Conservation (phyloP, 2,329 filamentous ascomycete genomes). For the Exserohilum turcica region DNA sequence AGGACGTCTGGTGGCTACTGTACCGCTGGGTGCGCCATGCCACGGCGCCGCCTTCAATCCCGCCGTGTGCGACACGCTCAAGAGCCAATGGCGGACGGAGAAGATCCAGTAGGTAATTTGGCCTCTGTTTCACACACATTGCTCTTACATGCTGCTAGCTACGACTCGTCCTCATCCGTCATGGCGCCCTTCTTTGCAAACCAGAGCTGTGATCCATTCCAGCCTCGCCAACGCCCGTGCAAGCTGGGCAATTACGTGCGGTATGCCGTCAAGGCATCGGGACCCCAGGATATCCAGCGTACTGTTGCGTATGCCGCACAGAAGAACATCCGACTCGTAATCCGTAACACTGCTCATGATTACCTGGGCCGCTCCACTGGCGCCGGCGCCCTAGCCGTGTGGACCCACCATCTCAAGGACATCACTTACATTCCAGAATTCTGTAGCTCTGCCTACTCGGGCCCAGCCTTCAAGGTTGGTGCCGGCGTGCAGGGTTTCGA, state of each 20-base stretch:
- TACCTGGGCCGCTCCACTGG: conserved; percentile 31
- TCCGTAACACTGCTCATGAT: conserved; percentile 40
- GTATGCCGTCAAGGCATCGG: conserved; percentile 27
- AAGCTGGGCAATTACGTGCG: conserved; percentile 29
- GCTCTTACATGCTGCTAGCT: conserved; percentile 8
- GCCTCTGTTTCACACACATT: not conserved
- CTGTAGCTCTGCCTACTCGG: conserved; percentile 17
- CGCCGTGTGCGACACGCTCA: conserved; percentile 20
- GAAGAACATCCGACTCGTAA: conserved; percentile 34
- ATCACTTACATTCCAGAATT: conserved; percentile 21
- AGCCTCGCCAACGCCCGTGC: conserved; percentile 21
- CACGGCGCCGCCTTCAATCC: conserved; percentile 20
- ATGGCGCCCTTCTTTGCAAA: conserved; percentile 34
- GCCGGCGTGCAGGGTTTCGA: conserved; percentile 35
- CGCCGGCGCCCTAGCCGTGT: conserved; percentile 21
- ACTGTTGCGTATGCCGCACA: conserved; percentile 28
- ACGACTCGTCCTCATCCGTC: conserved; percentile 30
- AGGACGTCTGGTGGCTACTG: conserved; percentile 26
- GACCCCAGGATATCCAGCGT: conserved; percentile 18
- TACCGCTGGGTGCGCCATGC: conserved; percentile 30
- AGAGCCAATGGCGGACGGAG: conserved; percentile 20
- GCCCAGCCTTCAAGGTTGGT: conserved; percentile 28
- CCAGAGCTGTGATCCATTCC: conserved; percentile 31
- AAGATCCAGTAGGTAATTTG: conserved; percentile 18
- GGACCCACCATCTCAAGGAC: conserved; percentile 30